A percentile compares a stretch with the other conserved stretches of the same genome.
Evolutionary conservation across 2,329 filamentous ascomycete genomes (phyloP).

Genomic region (Arthrobotrys sinensis): DNA sequence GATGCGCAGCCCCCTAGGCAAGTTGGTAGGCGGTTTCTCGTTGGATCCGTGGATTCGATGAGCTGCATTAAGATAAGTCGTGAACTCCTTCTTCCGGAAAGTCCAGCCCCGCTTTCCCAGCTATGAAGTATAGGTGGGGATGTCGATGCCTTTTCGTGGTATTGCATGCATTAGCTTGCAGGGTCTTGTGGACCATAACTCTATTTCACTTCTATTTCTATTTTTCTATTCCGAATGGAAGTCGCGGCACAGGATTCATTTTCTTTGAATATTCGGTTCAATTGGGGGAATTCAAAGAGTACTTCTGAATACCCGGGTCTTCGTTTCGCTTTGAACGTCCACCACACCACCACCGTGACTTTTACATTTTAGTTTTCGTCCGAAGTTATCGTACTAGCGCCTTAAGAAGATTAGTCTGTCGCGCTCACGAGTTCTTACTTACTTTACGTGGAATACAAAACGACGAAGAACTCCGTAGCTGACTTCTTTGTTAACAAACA

Average conservation of each 20-base stretch:
- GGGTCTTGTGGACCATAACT: conserved; percentile 19
- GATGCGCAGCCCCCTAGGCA: no score
- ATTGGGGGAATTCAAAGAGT: conserved; percentile 1
- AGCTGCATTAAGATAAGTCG: conserved; percentile 16
- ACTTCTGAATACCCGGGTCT: neutral
- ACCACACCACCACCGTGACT: conserved; percentile 1
- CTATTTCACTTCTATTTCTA: neutral
- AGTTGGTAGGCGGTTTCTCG: no score
- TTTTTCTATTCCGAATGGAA: neutral
- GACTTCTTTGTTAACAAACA: neutral
- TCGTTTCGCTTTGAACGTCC: neutral
- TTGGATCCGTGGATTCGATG: conserved; percentile 27
- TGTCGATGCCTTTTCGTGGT: conserved; percentile 22
- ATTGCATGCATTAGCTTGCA: conserved; percentile 28
- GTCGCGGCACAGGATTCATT: neutral
- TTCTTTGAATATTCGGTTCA: neutral
- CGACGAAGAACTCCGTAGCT: neutral
- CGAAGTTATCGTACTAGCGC: conserved; percentile 29
- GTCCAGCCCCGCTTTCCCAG: conserved; percentile 26
- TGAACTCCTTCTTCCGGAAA: conserved; percentile 26
- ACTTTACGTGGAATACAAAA: conserved; percentile 5
- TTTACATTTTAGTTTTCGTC: conserved; percentile 35
- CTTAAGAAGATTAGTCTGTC: conserved; percentile 15
- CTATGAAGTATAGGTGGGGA: neutral
- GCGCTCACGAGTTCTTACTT: conserved; percentile 5